Evolutionary conservation across 2,329 filamentous ascomycete genomes (phyloP).

Genomic region (Paecilomyces sp.): DNA sequence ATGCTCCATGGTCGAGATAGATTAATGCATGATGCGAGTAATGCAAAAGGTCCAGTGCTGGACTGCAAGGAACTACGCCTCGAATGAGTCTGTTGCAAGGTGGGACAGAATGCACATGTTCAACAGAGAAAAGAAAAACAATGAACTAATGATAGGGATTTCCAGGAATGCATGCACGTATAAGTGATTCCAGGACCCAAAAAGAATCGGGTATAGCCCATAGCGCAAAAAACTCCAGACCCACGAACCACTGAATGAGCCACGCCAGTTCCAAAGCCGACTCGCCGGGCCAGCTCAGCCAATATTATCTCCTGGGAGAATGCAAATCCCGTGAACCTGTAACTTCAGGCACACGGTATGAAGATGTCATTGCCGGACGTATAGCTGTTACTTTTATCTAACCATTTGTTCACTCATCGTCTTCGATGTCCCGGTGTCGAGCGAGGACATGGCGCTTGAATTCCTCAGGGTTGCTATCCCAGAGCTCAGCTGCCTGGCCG

Average conservation of each 20-base stretch:
- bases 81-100: not conserved
- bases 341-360: not conserved
- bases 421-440: conserved; percentile 53
- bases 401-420: conserved; percentile 27
- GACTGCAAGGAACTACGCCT: not conserved
- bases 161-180: conserved; percentile 2
- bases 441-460: conserved; percentile 72
- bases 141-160: conserved; percentile 1
- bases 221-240: conserved; percentile 5
- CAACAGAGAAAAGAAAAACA: not conserved
- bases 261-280: not conserved
- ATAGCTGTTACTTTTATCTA: not conserved
- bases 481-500: conserved; percentile 90
- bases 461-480: conserved; percentile 80
- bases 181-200: not conserved
- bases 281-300: not conserved
- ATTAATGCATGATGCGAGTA: not conserved
- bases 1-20: not conserved
- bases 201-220: not conserved
- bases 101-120: not conserved
- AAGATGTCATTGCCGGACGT: not conserved
- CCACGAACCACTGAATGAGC: not conserved
- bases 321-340: conserved; percentile 1
- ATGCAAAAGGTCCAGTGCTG: not conserved
- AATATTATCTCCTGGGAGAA: conserved; percentile 1